A percentile compares a stretch with the other conserved stretches of the same genome.
phyloP scores from a whole-genome alignment of 352 stramenopile genomes.

The Globisporangium rhizosaccharum region DNA sequence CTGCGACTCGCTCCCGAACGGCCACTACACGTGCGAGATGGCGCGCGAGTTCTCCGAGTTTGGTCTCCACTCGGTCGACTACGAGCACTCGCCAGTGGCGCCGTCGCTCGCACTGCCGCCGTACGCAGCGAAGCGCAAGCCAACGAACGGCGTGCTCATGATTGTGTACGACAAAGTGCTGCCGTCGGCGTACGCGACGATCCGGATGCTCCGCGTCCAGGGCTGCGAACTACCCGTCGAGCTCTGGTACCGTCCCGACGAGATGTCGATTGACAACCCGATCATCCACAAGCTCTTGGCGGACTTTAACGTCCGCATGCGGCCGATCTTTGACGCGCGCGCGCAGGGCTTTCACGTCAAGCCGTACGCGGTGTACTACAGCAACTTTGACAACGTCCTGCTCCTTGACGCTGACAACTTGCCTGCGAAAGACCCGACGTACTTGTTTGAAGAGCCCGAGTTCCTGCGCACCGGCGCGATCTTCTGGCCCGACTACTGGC shows the following conservation, averaged over 20 bases:
- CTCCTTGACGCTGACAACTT: slow-evolving; percentile 83
- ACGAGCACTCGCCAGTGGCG: slow-evolving; percentile 64
- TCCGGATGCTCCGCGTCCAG: slow-evolving; percentile 69
- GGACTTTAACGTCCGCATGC: slow-evolving; percentile 72
- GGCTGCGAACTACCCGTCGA: slow-evolving; percentile 76
- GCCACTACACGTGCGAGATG: slow-evolving; percentile 78
- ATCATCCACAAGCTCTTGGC: slow-evolving; percentile 66
- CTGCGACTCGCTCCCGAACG: slow-evolving; percentile 64
- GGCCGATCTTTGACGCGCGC: slow-evolving; percentile 71
- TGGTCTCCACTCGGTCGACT: slow-evolving; percentile 57
- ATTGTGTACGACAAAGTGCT: slow-evolving; percentile 84
- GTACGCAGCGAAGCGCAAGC: slow-evolving; percentile 35
- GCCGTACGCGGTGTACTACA: slow-evolving; percentile 84
- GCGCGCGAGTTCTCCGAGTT: slow-evolving; percentile 82
- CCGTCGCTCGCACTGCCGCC: slow-evolving; percentile 60
- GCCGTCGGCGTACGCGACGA: slow-evolving; percentile 70
- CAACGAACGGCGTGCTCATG: slow-evolving; percentile 74
- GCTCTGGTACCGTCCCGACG: slow-evolving; percentile 80
- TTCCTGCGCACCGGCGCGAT: slow-evolving; percentile 71
- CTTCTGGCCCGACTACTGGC: slow-evolving; percentile 86
- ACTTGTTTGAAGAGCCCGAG: slow-evolving; percentile 77
- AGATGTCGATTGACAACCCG: slow-evolving; percentile 81
- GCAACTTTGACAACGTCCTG: slow-evolving; percentile 78
- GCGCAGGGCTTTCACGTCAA: slow-evolving; percentile 81
- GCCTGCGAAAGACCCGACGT: slow-evolving; percentile 72